Conservation (phyloP, 2,329 filamentous ascomycete genomes). For the Cercospora zeina region DNA sequence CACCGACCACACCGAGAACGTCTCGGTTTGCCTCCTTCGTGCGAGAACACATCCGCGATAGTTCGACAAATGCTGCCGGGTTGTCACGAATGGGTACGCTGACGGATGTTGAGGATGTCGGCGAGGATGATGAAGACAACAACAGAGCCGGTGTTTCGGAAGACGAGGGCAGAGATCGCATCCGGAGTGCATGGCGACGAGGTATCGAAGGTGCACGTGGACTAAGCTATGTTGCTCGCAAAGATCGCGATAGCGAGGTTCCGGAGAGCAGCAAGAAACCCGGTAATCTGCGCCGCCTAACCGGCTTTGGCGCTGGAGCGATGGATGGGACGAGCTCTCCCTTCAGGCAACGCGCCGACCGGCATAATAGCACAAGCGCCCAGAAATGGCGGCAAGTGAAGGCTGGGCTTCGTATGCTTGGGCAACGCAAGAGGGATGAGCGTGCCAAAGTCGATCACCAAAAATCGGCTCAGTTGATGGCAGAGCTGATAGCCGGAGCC, state of each 20-base stretch:
- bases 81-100: constrained; percentile 56
- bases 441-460: constrained; percentile 85
- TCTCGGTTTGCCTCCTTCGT: constrained; percentile 54
- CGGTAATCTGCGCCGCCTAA: constrained; percentile 50
- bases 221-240: constrained; percentile 47
- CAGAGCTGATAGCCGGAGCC: constrained; percentile 86
- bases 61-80: constrained; percentile 61
- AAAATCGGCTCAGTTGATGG: constrained; percentile 95
- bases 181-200: constrained; percentile 50
- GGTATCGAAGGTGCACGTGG: constrained; percentile 51
- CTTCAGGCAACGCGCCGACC: constrained; percentile 49
- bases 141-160: constrained; percentile 52
- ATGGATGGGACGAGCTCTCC: constrained; percentile 39
- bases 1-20: constrained; percentile 65
- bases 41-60: constrained; percentile 47
- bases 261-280: constrained; percentile 44
- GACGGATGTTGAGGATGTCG: constrained; percentile 37
- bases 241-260: constrained; percentile 36
- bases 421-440: constrained; percentile 78
- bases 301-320: constrained; percentile 45
- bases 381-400: constrained; percentile 94
- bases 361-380: constrained; percentile 55
- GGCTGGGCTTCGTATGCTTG: constrained; percentile 76
- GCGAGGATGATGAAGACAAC: constrained; percentile 41
- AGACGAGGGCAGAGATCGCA: constrained; percentile 52